Evolutionary conservation across 108 stramenopile genomes (phyloP).

Genomic region (Stephanodiscus triporus): DNA sequence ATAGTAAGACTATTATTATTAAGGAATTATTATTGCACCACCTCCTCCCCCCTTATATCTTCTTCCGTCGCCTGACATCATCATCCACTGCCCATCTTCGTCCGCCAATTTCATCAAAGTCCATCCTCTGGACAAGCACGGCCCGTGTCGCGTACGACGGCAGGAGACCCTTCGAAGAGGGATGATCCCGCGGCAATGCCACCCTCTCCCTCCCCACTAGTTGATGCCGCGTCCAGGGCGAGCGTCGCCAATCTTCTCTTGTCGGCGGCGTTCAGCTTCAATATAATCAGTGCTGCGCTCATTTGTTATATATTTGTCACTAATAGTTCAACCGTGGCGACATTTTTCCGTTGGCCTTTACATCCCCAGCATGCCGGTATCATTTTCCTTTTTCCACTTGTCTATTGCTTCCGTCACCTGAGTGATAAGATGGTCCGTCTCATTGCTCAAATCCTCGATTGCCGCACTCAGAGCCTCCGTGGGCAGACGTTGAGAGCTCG

Average conservation of each 20-base stretch:
- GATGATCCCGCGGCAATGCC: constrained; percentile 65
- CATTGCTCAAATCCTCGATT: constrained; percentile 86
- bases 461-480: constrained; percentile 77
- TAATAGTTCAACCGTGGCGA: neutral
- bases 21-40: too few relatives aligned
- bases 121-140: constrained; percentile 73
- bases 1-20: too few relatives aligned
- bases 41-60: too few relatives aligned
- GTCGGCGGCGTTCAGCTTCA: constrained; percentile 26
- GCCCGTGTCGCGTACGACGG: constrained; percentile 45
- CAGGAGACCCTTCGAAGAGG: constrained; percentile 38
- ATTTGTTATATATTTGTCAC: neutral
- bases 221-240: constrained; percentile 29
- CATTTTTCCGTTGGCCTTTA: constrained; percentile 5
- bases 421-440: constrained; percentile 86
- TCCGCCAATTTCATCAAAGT: too few relatives aligned
- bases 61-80: too few relatives aligned
- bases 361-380: constrained; percentile 57
- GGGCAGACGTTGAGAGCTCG: constrained; percentile 71
- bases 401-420: constrained; percentile 77
- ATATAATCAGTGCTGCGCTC: too few relatives aligned
- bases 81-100: too few relatives aligned
- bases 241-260: constrained; percentile 34
- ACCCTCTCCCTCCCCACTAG: constrained; percentile 60
- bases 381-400: constrained; percentile 81